Evolutionary conservation across 1,284 basidiomycete species (phyloP), one percentile per base, ranked within the genome.

Genomic region (Ceratobasidium sp.): DNA sequence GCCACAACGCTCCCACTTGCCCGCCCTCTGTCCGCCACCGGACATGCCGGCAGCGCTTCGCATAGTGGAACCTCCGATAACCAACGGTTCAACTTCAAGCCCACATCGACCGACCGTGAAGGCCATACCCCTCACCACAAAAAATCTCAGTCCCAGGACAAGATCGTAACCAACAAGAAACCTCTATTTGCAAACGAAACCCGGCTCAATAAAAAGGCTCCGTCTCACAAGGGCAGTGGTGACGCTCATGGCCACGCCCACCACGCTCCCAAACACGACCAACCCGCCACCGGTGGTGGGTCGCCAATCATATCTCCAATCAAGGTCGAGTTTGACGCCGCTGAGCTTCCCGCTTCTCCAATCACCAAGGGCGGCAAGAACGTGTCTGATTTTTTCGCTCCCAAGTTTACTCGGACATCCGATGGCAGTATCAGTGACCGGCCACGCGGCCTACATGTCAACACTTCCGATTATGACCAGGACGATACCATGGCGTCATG

Each of bases 401-500:
- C 64, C 44, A 66, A 50, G 46, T 41, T 48, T 14, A 23, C 44
- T 7, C 27, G 59, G 59, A 59, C 66, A 27, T 52, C 38, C 33
- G 59, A 41, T 46, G 55, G 50, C 30, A 41, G 4, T 14, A 54
- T 57, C n/a, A 46, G 30, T 23, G 44, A 55, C 54, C 69, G 69
- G 2, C 54, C 44, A 10, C 69, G 54, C 20, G 46, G 46, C 27
- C 46, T 64, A n/a, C 60, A 48, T 23, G 46, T 38, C 57, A 71
- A 74, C 46, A 64, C 60, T 6, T 38, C 30, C 8, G 44, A 50
- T 23, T 48, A 46, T 50, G 73, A 62, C 30, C 71, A 60, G 23
- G 71, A 66, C 50, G 73, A 76, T 20, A 46, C 59, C 30, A 75
- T 75, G 71, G 52, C 71, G 12, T 65, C 62, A 27, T 75, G 71